These are phyloP conservation scores for Cyamopsis tetragonoloba DNA, from an alignment of 306 rosid genomes.

Conservation along the genomic window DNA sequence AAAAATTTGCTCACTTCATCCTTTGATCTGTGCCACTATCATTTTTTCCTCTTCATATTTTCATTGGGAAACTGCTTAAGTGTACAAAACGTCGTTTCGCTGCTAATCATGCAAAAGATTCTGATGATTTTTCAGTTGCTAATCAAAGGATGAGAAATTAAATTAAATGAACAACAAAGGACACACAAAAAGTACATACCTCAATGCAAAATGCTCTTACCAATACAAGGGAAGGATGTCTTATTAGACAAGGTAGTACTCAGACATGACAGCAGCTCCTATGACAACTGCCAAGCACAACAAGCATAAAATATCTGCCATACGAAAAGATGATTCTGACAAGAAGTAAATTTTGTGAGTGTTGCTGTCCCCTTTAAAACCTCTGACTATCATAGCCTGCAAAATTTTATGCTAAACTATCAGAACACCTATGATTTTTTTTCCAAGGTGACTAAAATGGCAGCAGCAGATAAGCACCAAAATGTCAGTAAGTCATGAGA, in stretches of 20 bases:
- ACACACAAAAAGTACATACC: neutral
- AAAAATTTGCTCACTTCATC: neutral
- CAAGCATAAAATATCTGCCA: constrained; percentile 54
- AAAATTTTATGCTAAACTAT: constrained; percentile 8
- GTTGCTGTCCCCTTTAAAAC: constrained; percentile 77
- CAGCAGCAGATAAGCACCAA: neutral
- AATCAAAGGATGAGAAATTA: neutral
- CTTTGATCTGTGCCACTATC: neutral
- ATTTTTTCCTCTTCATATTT: neutral
- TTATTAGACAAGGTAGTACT: constrained; percentile 52
- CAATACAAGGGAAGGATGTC: constrained; percentile 1
- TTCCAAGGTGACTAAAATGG: neutral
- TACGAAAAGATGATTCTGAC: constrained; percentile 67
- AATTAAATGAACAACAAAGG: constrained; percentile 2
- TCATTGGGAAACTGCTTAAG: neutral
- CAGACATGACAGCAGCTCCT: constrained; percentile 66
- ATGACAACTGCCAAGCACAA: constrained; percentile 50
- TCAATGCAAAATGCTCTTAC: constrained; percentile 9
- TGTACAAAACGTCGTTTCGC: neutral
- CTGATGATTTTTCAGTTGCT: constrained; percentile 1
- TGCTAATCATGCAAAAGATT: neutral
- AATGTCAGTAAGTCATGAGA: neutral
- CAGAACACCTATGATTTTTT: neutral
- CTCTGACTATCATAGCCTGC: constrained; percentile 98
- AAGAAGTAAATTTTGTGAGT: constrained; percentile 70